phyloP scores from a whole-genome alignment of 768 basidiomycete genomes.

The Rhodotorula toruloides region DNA sequence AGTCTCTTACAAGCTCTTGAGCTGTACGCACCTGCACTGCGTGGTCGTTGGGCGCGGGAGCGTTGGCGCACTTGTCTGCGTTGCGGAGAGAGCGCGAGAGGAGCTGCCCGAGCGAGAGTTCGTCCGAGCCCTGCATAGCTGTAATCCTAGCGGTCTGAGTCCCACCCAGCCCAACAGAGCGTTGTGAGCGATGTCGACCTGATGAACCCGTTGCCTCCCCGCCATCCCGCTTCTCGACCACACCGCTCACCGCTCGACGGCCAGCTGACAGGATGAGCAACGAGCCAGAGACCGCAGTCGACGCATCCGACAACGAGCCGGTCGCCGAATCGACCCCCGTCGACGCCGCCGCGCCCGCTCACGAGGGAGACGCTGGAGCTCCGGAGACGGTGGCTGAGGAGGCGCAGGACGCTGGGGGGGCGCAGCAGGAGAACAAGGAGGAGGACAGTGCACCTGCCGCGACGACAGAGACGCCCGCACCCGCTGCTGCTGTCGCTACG shows the following conservation, averaged over 20 bases:
- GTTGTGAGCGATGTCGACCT: no score
- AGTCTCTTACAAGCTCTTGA: not conserved
- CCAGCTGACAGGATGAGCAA: no score
- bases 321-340: not conserved
- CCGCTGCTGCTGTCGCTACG: not conserved
- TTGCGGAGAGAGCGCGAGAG: constrained; percentile 21
- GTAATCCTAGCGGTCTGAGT: no score
- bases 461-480: not conserved
- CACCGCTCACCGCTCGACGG: not conserved
- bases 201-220: no score
- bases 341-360: not conserved
- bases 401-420: not conserved
- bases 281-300: constrained; percentile 16
- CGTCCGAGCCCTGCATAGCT: not conserved
- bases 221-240: not conserved
- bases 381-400: not conserved
- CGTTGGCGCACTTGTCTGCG: not conserved
- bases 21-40: constrained; percentile 3
- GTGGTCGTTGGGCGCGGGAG: constrained; percentile 23
- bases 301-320: constrained; percentile 16
- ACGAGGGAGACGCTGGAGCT: not conserved
- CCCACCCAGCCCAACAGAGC: no score
- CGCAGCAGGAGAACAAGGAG: not conserved
- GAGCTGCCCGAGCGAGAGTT: constrained; percentile 32
- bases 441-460: not conserved